Evolutionary conservation across 768 basidiomycete genomes (phyloP), one percentile per base, ranked within the genome.

Genomic region (Mycena latifolia): DNA sequence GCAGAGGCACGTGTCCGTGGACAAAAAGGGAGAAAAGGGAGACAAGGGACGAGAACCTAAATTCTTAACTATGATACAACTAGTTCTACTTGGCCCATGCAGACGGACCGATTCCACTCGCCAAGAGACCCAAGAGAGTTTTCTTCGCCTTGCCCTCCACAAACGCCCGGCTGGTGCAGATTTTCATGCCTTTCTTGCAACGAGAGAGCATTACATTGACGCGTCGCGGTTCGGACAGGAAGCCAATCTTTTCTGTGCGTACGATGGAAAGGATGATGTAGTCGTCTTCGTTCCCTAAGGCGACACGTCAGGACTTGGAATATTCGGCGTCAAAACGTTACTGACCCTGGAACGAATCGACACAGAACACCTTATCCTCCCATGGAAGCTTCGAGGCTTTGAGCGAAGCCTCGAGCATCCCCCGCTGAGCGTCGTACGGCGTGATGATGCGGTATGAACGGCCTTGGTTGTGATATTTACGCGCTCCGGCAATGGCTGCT

Each of bases 191-290:
- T 56, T 77, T 83, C 75, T 89, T 88, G 80, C 89, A 90, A 27
- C 92, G 81, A 5, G 87, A 87, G 24, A 93, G 81, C 91, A 93
- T 92, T 57, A 93, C 92, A 77, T 93, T 93, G 31, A 87, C 83
- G 9, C 92, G 84, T 20, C 88, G 80, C 31, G 72, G 24, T 57
- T 88, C 86, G 9, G 72, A 65, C 59, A 93, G 75, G 71, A 93
- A 93, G 0, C 92, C 92, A 28, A 90, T 78, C 4, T 81, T 83
- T 31, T 76, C 77, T 0, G 91, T 84, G 27, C 92, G 84, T 7
- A 92, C 92, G 18, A 92, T 67, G 10, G 92, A 93, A 51, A 94
- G 83, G 63, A 94, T 83, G 50, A 94, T 89, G 31, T 86, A 86
- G 63, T 92, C 86, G 18, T 84, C 90, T 71, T 93, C 92, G 76